Conservation (phyloP, 1,139 yeast species). For the Suhomyces bokatorum region DNA sequence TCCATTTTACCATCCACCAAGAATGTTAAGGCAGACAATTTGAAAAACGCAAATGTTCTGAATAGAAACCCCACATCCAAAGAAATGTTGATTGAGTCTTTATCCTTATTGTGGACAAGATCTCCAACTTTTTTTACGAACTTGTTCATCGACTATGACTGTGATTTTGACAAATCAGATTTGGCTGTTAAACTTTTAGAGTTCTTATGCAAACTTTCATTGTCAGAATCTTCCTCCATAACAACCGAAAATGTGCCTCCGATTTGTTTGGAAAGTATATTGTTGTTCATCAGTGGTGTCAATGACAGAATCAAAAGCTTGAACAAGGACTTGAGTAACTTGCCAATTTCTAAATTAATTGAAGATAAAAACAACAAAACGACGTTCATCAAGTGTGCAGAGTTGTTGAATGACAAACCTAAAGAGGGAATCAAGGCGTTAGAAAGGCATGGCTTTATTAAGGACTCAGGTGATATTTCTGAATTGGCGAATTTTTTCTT, state of each 20-base stretch:
- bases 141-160: slow-evolving; percentile 81
- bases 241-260: slow-evolving; percentile 93
- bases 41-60: slow-evolving; percentile 24
- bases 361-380: slow-evolving; percentile 61
- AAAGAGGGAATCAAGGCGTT: slow-evolving; percentile 68
- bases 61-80: slow-evolving; percentile 46
- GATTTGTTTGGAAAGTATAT: slow-evolving; percentile 82
- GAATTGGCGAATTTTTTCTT: slow-evolving; percentile 78
- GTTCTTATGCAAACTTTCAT: slow-evolving; percentile 70
- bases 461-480: slow-evolving; percentile 48
- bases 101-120: slow-evolving; percentile 82
- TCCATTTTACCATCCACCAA: slow-evolving; percentile 46
- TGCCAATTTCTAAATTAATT: slow-evolving; percentile 32
- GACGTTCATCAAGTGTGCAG: slow-evolving; percentile 73
- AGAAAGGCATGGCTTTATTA: slow-evolving; percentile 63
- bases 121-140: slow-evolving; percentile 77
- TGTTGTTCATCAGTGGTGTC: slow-evolving; percentile 69
- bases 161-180: slow-evolving; percentile 86
- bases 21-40: slow-evolving; percentile 21
- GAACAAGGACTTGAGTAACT: slow-evolving; percentile 18
- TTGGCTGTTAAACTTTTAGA: slow-evolving; percentile 69
- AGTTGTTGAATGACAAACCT: slow-evolving; percentile 74
- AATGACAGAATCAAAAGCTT: slow-evolving; percentile 51
- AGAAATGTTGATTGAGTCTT: slow-evolving; percentile 80
- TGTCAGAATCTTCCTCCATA: slow-evolving; percentile 74